Conservation (phyloP, 2,329 filamentous ascomycete species). For the Calonectria pseudoreteaudii region DNA sequence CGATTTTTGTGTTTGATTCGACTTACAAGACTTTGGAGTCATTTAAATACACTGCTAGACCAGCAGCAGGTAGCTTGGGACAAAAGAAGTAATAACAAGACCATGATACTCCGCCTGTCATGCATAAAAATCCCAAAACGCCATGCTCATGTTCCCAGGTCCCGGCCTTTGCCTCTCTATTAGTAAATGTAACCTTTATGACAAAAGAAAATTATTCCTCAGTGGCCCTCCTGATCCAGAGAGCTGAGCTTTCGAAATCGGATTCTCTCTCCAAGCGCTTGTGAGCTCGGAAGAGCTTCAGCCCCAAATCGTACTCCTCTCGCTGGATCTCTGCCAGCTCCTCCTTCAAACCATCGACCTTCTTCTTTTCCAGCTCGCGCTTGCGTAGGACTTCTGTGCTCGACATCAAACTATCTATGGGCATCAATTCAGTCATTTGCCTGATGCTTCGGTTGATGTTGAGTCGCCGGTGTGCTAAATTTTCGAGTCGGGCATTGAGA, state of each 20-base stretch:
- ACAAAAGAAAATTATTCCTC: conserved; percentile 52
- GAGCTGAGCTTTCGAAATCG: conserved; percentile 72
- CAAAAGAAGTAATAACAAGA: not conserved
- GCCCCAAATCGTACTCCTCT: conserved; percentile 82
- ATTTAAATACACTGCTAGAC: conserved; percentile 31
- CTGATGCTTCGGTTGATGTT: conserved; percentile 80
- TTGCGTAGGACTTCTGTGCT: conserved; percentile 71
- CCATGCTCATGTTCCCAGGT: conserved; percentile 31
- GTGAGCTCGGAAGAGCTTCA: conserved; percentile 79
- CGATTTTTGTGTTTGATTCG: conserved; percentile 15
- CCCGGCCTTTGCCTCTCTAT: conserved; percentile 16
- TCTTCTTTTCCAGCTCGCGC: conserved; percentile 69
- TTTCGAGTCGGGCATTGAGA: conserved; percentile 74
- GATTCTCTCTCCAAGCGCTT: conserved; percentile 79
- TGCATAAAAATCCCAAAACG: conserved; percentile 38
- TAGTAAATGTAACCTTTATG: conserved; percentile 17
- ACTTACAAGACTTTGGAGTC: conserved; percentile 26
- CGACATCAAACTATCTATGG: conserved; percentile 75
- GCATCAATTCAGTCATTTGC: conserved; percentile 84
- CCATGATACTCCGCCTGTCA: conserved; percentile 35
- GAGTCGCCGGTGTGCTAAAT: conserved; percentile 73
- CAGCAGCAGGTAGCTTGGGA: conserved; percentile 23
- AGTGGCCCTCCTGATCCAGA: conserved; percentile 86
- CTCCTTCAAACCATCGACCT: conserved; percentile 72
- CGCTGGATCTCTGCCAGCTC: conserved; percentile 80